Evolutionary conservation across 257 asterid species (phyloP).

Genomic region (Rauvolfia tetraphylla): DNA sequence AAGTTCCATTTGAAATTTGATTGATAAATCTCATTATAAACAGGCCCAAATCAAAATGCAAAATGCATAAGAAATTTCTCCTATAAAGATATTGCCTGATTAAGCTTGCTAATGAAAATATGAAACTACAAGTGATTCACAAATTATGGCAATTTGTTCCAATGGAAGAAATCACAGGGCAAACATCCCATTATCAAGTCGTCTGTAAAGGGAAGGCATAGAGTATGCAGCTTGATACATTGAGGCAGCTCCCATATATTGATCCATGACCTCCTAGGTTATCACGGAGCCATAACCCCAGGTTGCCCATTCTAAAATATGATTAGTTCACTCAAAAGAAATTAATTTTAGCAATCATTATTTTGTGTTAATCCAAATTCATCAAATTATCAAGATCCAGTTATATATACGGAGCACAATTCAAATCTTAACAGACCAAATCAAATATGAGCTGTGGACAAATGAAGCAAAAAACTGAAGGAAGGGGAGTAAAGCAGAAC

Average conservation of each 20-base stretch:
- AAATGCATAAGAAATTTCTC: neutral
- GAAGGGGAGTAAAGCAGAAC: constrained; percentile 4
- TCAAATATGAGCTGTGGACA: neutral
- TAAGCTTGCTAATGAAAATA: neutral
- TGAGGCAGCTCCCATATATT: neutral
- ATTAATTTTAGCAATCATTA: neutral
- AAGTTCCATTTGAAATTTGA: neutral
- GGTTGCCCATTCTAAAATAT: neutral
- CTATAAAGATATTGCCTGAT: neutral
- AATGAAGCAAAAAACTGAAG: constrained; percentile 7
- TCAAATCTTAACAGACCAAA: neutral
- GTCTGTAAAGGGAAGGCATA: neutral
- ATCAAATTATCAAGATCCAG: neutral
- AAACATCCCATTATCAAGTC: neutral
- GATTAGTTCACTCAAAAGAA: neutral
- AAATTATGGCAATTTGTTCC: neutral
- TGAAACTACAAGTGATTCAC: neutral
- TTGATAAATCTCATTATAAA: neutral
- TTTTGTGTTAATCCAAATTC: neutral
- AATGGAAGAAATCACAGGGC: neutral
- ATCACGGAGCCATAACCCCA: neutral
- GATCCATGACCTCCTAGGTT: too few relatives aligned
- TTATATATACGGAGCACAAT: neutral
- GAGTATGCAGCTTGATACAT: neutral
- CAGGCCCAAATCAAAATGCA: constrained; percentile 3